Conservation (phyloP, 2,329 filamentous ascomycete genomes). For the Phyllosticta paracitricarpa region DNA sequence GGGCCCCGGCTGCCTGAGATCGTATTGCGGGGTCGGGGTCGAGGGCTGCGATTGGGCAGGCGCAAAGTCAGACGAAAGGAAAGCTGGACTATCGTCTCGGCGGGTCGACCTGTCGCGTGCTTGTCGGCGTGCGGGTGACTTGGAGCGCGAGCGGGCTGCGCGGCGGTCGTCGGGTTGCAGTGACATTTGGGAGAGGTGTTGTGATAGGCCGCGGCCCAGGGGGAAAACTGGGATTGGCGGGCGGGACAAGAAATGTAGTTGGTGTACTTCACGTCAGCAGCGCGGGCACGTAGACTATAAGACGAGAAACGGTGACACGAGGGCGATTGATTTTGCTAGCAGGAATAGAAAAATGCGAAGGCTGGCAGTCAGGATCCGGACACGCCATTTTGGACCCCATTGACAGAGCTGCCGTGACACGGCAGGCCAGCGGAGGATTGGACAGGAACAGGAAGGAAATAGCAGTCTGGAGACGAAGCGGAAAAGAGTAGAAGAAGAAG, state of each 20-base stretch:
- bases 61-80: constrained; percentile 10
- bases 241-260: background rate
- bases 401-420: background rate
- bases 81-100: constrained; percentile 3
- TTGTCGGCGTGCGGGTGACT: constrained; percentile 29
- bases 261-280: constrained; percentile 6
- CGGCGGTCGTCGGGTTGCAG: constrained; percentile 31
- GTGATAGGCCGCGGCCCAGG: constrained; percentile 3
- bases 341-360: constrained; percentile 4
- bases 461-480: background rate
- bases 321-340: background rate
- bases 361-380: constrained; percentile 4
- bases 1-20: constrained; percentile 30
- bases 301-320: constrained; percentile 1
- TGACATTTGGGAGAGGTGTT: constrained; percentile 22
- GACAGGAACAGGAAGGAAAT: background rate
- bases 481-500: background rate
- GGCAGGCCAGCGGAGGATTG: background rate
- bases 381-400: constrained; percentile 3
- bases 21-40: constrained; percentile 25
- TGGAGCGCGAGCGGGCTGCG: constrained; percentile 31
- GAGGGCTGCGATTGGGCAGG: constrained; percentile 14
- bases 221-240: background rate
- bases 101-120: constrained; percentile 24
- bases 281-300: background rate